Evolutionary conservation across 257 asterid genomes (phyloP), one percentile per base, ranked within the genome.

Genomic region (Marsdenia floribunda): DNA sequence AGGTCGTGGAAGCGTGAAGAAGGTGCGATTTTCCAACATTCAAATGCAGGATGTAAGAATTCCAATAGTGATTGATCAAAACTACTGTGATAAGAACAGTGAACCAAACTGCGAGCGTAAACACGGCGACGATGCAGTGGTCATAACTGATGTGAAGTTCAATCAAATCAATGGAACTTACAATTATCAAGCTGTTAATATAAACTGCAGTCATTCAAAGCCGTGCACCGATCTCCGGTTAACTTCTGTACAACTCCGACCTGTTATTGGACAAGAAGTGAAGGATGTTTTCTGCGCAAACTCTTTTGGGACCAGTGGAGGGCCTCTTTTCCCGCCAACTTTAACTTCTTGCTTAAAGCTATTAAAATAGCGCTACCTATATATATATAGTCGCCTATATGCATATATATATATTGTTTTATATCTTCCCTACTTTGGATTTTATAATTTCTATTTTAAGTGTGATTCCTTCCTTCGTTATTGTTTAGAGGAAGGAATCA

Each of bases 51-150:
- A 89, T 18, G 98, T 89, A 18, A 86, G 79, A 77, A 86, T 86
- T 0, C 98, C 98, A 2, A 87, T 92, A 79, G 77, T 82, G 63
- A 90, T 92, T 6, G 97, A 92, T 77, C 98, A 92, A 35, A 89
- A 80, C 85, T 92, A 90, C 21, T 90, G 96, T 40, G 92, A 92
- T 76, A 90, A 90, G 71, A 75, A 79, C 49, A 44, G 49, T 8
- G 49, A 44, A 44, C 49, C 49, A 14, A 52, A n/a, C 3, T 92
- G 98, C 91, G 81, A 82, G 87, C 89, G 90, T 71, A 89, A 88
- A 65, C 49, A 92, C 90, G 15, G 49, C 12, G 6, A 44, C 12
- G 86, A 76, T 15, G 96, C 96, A 1, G 96, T 90, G 72, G 90
- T 91, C 37, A 87, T 92, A 52, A 81, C 88, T 0, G 90, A 89